Percentiles rank a stretch among this genome's conserved stretches.
Conservation (phyloP, 202 grass and related monocot genomes). For the Setaria viridis region DNA sequence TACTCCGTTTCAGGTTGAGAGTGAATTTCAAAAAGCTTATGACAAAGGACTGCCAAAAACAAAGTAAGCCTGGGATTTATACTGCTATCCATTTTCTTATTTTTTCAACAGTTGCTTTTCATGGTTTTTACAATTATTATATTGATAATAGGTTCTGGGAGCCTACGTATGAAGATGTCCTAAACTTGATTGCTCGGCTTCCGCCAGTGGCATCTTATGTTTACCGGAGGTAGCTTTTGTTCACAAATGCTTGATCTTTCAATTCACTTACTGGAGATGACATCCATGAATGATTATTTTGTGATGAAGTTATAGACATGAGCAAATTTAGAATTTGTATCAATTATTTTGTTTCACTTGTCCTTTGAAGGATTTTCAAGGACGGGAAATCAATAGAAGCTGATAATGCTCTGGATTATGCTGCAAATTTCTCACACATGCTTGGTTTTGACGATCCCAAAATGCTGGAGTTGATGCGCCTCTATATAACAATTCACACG, state of each 20-base stretch:
- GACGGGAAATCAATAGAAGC: conserved; percentile 73
- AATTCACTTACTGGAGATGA: conserved; percentile 3
- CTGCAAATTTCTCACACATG: conserved; percentile 98
- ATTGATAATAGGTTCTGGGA: conserved; percentile 84
- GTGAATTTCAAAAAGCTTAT: conserved; percentile 97
- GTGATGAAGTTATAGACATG: not conserved
- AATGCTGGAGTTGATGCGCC: conserved; percentile 97
- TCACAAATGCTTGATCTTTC: conserved; percentile 16
- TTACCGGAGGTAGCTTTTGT: conserved; percentile 75
- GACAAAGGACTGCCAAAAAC: conserved; percentile 90
- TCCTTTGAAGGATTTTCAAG: conserved; percentile 81
- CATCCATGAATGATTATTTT: conserved; percentile 15
- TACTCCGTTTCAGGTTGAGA: conserved; percentile 78
- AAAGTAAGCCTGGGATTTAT: conserved; percentile 63
- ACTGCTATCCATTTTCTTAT: conserved; percentile 28
- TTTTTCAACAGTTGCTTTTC: conserved; percentile 20
- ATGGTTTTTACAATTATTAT: conserved; percentile 35
- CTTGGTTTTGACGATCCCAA: conserved; percentile 96
- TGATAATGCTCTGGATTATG: conserved; percentile 85
- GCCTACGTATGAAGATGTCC: conserved; percentile 94
- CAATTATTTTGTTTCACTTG: conserved; percentile 35
- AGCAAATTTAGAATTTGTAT: not conserved
- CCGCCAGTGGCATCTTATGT: conserved; percentile 89
- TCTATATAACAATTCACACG: conserved; percentile 98
- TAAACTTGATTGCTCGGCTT: conserved; percentile 95